Evolutionary conservation across 331 rosid genomes (phyloP).

Genomic region (Malus hybrid): DNA sequence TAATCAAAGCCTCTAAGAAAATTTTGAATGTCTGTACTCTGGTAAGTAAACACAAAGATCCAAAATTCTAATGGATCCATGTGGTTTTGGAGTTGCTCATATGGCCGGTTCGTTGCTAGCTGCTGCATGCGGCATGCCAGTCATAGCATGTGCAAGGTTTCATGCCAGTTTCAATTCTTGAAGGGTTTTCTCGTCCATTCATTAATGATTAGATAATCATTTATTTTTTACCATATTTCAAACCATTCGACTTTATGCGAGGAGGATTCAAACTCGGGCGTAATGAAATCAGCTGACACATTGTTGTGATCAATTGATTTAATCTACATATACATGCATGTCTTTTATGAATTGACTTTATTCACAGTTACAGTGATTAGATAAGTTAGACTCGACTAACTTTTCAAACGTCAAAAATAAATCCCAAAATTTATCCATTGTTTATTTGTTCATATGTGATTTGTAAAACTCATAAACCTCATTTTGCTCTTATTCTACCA

Average conservation of each 20-base stretch:
- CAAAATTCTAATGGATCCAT: not conserved
- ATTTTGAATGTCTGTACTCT: conserved; percentile 5
- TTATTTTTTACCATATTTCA: too few relatives aligned
- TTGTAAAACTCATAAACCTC: not conserved
- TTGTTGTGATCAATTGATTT: not conserved
- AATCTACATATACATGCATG: too few relatives aligned
- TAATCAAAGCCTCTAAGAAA: conserved; percentile 14
- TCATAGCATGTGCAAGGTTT: not conserved
- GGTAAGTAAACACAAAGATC: conserved; percentile 22
- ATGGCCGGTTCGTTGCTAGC: conserved; percentile 7
- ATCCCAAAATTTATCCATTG: not conserved
- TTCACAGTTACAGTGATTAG: too few relatives aligned
- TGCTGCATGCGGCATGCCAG: not conserved
- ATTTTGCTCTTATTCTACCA: too few relatives aligned
- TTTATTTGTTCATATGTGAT: not conserved
- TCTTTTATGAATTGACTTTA: fast-evolving
- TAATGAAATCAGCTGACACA: too few relatives aligned
- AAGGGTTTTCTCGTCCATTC: not conserved
- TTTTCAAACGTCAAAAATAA: not conserved
- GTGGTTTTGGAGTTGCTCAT: not conserved
- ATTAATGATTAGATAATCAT: not conserved
- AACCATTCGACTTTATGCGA: too few relatives aligned
- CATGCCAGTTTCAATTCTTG: not conserved
- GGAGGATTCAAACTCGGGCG: not conserved
- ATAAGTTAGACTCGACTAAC: not conserved